Evolutionary conservation across 768 basidiomycete genomes (phyloP).

Genomic region (Piloderma croceum): DNA sequence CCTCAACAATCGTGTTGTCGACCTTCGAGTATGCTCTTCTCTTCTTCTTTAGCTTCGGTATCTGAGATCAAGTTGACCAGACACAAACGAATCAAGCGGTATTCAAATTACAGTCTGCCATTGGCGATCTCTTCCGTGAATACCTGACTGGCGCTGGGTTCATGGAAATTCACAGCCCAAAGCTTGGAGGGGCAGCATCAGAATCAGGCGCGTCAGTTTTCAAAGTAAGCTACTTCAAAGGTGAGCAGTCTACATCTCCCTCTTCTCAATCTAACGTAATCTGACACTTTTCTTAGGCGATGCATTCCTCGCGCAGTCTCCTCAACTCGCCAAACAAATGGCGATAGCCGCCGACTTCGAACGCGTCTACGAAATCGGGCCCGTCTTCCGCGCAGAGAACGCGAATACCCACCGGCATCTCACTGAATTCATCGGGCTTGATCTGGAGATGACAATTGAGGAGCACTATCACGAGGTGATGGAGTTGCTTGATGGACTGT

Average conservation of each 20-base stretch:
- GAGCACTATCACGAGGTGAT: conserved; percentile 98
- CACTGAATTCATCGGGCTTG: conserved; percentile 97
- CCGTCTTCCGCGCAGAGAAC: conserved; percentile 96
- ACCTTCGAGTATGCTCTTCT: conserved; percentile 67
- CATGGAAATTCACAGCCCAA: conserved; percentile 95
- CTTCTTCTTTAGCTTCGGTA: conserved; percentile 1
- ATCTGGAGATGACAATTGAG: conserved; percentile 98
- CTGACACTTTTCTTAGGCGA: conserved; percentile 44
- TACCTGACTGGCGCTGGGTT: conserved; percentile 73
- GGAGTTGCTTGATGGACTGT: conserved; percentile 83
- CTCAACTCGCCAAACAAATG: conserved; percentile 99
- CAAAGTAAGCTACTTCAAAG: conserved; percentile 97
- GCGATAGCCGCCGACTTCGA: conserved; percentile 98
- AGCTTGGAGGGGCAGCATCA: conserved; percentile 93
- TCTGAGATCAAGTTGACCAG: conserved; percentile 33
- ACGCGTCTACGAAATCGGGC: conserved; percentile 94
- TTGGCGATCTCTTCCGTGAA: conserved; percentile 82
- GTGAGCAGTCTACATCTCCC: conserved; percentile 32
- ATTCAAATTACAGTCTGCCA: conserved; percentile 86
- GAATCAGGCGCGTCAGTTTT: conserved; percentile 97
- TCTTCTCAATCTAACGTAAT: conserved; percentile 1
- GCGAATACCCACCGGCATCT: conserved; percentile 96
- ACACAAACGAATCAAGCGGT: conserved; percentile 95
- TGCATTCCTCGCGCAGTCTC: conserved; percentile 94
- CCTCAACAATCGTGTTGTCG: conserved; percentile 89